Evolutionary conservation across 805 yeast species (phyloP).

Genomic region (Barnettozyma sp.): DNA sequence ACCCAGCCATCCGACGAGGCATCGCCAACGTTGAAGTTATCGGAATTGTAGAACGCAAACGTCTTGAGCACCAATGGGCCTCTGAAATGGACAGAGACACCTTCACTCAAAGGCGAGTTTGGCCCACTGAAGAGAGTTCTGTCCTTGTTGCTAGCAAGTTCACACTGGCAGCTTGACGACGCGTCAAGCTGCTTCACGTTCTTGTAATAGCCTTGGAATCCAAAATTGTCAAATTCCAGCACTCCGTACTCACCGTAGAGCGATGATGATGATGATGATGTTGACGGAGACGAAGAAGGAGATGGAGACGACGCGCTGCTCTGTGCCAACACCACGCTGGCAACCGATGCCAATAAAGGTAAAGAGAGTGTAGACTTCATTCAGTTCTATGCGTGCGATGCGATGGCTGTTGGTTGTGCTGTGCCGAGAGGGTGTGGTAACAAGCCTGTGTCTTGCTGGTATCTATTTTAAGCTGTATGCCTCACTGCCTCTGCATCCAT

Average conservation of each 20-base stretch:
- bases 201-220: conserved; percentile 46
- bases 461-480: too few species aligned
- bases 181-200: conserved; percentile 40
- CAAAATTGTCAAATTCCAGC: conserved; percentile 47
- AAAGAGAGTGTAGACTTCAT: too few species aligned
- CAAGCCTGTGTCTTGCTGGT: too few species aligned
- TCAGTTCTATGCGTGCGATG: too few species aligned
- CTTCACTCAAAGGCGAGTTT: conserved; percentile 61
- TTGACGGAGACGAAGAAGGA: conserved; percentile 1
- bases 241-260: conserved; percentile 28
- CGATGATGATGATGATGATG: conserved; percentile 7
- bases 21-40: conserved; percentile 31
- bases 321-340: too few species aligned
- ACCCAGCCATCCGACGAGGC: conserved; percentile 42
- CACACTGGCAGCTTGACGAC: conserved; percentile 37
- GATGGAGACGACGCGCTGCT: too few species aligned
- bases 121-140: conserved; percentile 44
- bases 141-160: conserved; percentile 36
- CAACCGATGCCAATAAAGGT: too few species aligned
- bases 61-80: conserved; percentile 60
- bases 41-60: conserved; percentile 56
- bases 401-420: too few species aligned
- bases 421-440: too few species aligned
- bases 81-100: conserved; percentile 69
- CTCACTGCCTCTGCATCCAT: too few species aligned